Percentiles rank a stretch among this genome's conserved stretches.
Evolutionary conservation across 176 grass and related monocot genomes (phyloP).

Genomic region (Carex parvula): DNA sequence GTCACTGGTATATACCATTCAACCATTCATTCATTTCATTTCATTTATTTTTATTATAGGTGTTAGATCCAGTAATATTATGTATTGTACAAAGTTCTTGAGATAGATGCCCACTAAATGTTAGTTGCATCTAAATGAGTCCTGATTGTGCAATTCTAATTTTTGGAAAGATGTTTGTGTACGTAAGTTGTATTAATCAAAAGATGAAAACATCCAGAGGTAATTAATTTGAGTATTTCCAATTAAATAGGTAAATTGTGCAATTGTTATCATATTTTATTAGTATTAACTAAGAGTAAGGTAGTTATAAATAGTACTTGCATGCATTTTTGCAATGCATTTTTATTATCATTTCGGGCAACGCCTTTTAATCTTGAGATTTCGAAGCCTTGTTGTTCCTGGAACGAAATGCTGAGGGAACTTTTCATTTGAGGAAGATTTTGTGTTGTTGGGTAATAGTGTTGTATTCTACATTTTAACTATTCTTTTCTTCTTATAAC

Average conservation of each 20-base stretch:
- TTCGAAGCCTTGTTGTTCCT: neutral
- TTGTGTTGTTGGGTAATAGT: neutral
- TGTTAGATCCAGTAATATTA: neutral
- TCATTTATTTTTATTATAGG: neutral
- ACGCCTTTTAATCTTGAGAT: neutral
- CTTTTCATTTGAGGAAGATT: neutral
- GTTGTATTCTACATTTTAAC: neutral
- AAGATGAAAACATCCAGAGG: neutral
- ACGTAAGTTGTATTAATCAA: neutral
- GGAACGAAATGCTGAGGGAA: neutral
- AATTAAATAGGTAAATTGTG: neutral
- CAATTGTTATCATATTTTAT: neutral
- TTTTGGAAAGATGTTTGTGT: neutral
- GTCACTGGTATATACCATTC: conserved; percentile 47
- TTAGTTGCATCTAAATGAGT: neutral
- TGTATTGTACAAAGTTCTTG: neutral
- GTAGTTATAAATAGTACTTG: neutral
- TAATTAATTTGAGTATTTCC: neutral
- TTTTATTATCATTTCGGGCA: neutral
- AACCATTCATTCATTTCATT: neutral
- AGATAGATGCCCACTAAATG: neutral
- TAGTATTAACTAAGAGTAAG: neutral
- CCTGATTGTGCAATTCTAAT: neutral
- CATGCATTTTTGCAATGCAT: neutral
- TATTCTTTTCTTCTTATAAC: neutral